phyloP scores from a whole-genome alignment of 2,329 filamentous ascomycete genomes.

The Neonectria faginata region DNA sequence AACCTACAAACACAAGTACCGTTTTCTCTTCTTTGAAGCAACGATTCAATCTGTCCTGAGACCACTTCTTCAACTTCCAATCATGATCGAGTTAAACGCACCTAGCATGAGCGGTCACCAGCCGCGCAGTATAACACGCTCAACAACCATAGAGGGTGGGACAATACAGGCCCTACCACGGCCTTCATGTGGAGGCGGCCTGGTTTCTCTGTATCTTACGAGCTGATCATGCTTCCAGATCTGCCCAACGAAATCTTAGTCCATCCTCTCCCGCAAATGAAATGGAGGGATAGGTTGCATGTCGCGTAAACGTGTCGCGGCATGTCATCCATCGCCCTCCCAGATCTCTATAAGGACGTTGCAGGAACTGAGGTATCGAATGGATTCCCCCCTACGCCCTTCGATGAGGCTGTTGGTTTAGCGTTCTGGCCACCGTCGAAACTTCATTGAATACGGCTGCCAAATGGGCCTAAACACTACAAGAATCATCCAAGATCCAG shows the following conservation, averaged over 20 bases:
- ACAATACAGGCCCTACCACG: background rate
- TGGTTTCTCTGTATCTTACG: background rate
- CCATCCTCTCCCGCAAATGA: constrained; percentile 29
- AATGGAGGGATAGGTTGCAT: constrained; percentile 9
- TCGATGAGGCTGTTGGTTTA: constrained; percentile 38
- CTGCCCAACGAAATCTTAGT: constrained; percentile 30
- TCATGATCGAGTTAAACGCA: background rate
- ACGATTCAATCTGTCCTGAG: no score
- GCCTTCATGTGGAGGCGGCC: no score
- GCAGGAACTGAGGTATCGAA: background rate
- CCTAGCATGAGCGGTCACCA: background rate
- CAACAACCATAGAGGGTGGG: background rate
- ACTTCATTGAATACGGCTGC: constrained; percentile 24
- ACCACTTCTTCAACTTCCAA: no score
- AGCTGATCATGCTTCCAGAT: constrained; percentile 4
- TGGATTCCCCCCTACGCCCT: constrained; percentile 21
- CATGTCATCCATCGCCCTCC: constrained; percentile 20
- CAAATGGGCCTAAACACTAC: constrained; percentile 9
- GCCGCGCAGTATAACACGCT: background rate
- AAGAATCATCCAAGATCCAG: constrained; percentile 21
- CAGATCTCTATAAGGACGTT: constrained; percentile 21
- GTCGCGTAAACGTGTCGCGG: constrained; percentile 25
- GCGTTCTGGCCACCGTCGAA: constrained; percentile 25
- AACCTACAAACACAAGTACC: no score
- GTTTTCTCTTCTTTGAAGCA: no score